Base-by-base conservation (phyloP, 2,329 filamentous ascomycete species). In the Lachnellula suecica region DNA sequence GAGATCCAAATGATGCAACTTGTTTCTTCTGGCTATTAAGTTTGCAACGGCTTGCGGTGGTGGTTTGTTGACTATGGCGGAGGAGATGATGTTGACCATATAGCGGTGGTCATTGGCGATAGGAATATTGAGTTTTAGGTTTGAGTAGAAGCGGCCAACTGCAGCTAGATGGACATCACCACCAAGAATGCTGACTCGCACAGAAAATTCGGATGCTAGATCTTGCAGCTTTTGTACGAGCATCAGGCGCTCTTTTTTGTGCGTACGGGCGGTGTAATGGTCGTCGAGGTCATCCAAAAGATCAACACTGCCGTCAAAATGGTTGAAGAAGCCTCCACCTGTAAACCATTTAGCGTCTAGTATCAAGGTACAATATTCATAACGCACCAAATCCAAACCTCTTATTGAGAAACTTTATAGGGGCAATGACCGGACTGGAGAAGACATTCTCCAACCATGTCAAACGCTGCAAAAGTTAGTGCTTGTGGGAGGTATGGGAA, bases 391-490 rank as follows among this genome's bases (percentile, higher is more conserved):
- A 72, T 51, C 93, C 93, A 60, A 97, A 96, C 23, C 92, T 84
- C 69, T 92, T 89, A 75, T 96, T 94, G 63, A 97, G 70, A 57
- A 97, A 86, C 65, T 91, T 92, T 66, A 97, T 84, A 0, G 92
- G 91, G 0, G 88, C 91, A 66, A 97, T 92, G 22, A 97, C 62
- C 0, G 93, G 92, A 55, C 90, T 95, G 15, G 82, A 81, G 62
- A 97, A 82, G 52, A 97, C 88, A 65, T 96, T 97, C 69, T 97
- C 93, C 4, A 97, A 79, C 93, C 93, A 97, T n/a, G 92, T 94
- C 49, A 97, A 78, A 62, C 93, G 90, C 79, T 84, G 58, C 6
- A 34, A n/a, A 3, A 15, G n/a, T 57, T 35, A 61, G 47, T 49
- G 27, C 53, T 49, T 34, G 29, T 49, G 35, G 61, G 56, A 53